Base-by-base conservation (phyloP, 768 basidiomycete genomes). In the Xerocomus potaroensis region DNA sequence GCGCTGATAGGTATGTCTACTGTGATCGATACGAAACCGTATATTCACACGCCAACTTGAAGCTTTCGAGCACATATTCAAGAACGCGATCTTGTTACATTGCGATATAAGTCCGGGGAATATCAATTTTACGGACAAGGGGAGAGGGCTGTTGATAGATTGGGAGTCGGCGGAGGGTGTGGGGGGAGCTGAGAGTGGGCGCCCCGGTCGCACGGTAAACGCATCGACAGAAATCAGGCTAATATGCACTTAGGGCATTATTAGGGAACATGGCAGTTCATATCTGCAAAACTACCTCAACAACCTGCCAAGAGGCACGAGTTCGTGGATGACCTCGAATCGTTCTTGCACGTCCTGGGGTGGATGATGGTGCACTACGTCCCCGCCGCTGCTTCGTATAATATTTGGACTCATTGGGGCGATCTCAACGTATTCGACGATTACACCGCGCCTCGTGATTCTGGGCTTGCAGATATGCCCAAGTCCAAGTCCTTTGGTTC, bases 321-420 rank as follows among this genome's bases (percentile, higher is more conserved):
- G 1, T 46, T 65, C n/a, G 43, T 55, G 19, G 65, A 68, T 21
- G 65, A 70, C 36, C 39, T 69, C 9, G 64, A 69, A 43, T 68
- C 69, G 0, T 66, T 69, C 43, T n/a, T 56, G 30, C 50, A 60
- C 35, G 44, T 51, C 19, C 29, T 51, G 0, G 42, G 24, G 10
- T 43, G 51, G 48, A 49, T 5, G 14, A 46, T 18, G 11, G 14
- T 44, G 12, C 23, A 19, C 7, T 36, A 35, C 12, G 31, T 37
- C 8, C 41, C 26, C 23, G n/a, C n/a, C n/a, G 30, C 37, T 16
- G 43, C 0, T 47, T 41, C 29, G 0, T 1, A 8, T 8, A 8
- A 6, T 15, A 29, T 31, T 6, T 9, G 19, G 3, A 0, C 6
- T 6, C 26, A n/a, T n/a, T n/a, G n/a, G n/a, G n/a, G n/a, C n/a